Conservation (phyloP, 768 basidiomycete species). For the Ephemerocybe angulata region DNA sequence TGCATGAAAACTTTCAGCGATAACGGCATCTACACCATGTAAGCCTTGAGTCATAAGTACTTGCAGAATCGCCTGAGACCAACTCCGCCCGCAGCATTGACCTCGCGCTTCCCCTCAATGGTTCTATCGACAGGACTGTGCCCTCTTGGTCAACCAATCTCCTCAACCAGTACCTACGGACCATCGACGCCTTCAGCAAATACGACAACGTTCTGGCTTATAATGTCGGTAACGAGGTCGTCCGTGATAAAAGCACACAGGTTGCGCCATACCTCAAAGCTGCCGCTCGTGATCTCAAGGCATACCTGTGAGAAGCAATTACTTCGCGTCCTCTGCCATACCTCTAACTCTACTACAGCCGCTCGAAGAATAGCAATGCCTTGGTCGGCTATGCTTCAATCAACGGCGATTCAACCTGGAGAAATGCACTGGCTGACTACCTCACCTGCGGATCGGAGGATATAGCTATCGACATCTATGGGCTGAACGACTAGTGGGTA, state of each 20-base stretch:
- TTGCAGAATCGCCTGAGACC: conserved; percentile 14
- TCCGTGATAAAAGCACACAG: conserved; percentile 47
- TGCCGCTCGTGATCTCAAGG: conserved; percentile 82
- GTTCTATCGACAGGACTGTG: conserved; percentile 68
- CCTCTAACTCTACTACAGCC: conserved; percentile 43
- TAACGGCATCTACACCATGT: conserved; percentile 91
- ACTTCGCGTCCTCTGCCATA: neutral
- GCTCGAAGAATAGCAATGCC: conserved; percentile 56
- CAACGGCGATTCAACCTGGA: conserved; percentile 62
- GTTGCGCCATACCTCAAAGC: conserved; percentile 84
- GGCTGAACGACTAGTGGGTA: conserved; percentile 83
- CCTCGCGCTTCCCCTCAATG: conserved; percentile 79
- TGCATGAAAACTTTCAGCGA: conserved; percentile 78
- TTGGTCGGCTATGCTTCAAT: conserved; percentile 87
- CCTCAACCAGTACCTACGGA: conserved; percentile 71
- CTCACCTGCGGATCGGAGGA: conserved; percentile 69
- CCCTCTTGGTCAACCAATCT: conserved; percentile 83
- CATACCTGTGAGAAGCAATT: conserved; percentile 64
- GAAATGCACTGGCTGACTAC: conserved; percentile 69
- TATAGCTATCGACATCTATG: conserved; percentile 78
- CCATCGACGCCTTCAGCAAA: conserved; percentile 75
- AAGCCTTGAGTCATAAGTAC: too few species aligned
- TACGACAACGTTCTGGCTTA: conserved; percentile 89
- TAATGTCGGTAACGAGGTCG: conserved; percentile 89
- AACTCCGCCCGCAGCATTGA: conserved; percentile 54